A percentile compares a stretch with the other conserved stretches of the same genome.
phyloP scores from a whole-genome alignment of 1,139 yeast species.

The Kodamaea suecica region DNA sequence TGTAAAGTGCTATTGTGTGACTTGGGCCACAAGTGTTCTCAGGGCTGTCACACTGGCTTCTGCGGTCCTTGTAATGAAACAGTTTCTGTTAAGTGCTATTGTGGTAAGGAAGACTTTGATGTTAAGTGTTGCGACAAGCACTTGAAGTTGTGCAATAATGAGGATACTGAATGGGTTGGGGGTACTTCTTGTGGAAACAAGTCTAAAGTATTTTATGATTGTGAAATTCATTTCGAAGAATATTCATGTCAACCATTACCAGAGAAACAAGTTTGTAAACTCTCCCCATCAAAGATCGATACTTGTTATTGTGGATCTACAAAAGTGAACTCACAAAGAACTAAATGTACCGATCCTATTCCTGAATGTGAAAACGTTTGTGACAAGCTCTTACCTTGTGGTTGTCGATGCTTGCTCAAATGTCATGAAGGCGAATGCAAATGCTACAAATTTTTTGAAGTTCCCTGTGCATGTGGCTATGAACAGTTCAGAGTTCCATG shows the following conservation, averaged over 20 bases:
- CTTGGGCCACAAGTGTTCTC: conserved; percentile 47
- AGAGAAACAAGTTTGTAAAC: conserved; percentile 52
- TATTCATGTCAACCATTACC: conserved; percentile 58
- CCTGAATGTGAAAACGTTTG: conserved; percentile 71
- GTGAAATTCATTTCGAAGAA: conserved; percentile 63
- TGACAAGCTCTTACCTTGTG: conserved; percentile 64
- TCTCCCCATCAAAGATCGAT: conserved; percentile 54
- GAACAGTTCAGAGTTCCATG: conserved; percentile 62
- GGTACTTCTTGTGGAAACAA: conserved; percentile 54
- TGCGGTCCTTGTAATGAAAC: conserved; percentile 64
- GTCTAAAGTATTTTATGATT: conserved; percentile 54
- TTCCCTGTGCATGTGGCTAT: conserved; percentile 52
- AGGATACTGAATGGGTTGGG: conserved; percentile 51
- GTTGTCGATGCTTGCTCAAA: conserved; percentile 61
- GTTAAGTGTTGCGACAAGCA: conserved; percentile 50
- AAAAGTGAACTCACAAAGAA: conserved; percentile 33
- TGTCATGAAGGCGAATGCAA: conserved; percentile 82
- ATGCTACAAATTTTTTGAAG: conserved; percentile 50
- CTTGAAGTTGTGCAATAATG: conserved; percentile 27
- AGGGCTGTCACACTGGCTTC: conserved; percentile 65
- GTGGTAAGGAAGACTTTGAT: conserved; percentile 54
- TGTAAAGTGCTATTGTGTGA: conserved; percentile 68
- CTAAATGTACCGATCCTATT: conserved; percentile 67
- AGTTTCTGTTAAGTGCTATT: conserved; percentile 58
- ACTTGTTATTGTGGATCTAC: conserved; percentile 78